phyloP scores from a whole-genome alignment of 139 green algal species.

The Pseudopediastrum boryanum region DNA sequence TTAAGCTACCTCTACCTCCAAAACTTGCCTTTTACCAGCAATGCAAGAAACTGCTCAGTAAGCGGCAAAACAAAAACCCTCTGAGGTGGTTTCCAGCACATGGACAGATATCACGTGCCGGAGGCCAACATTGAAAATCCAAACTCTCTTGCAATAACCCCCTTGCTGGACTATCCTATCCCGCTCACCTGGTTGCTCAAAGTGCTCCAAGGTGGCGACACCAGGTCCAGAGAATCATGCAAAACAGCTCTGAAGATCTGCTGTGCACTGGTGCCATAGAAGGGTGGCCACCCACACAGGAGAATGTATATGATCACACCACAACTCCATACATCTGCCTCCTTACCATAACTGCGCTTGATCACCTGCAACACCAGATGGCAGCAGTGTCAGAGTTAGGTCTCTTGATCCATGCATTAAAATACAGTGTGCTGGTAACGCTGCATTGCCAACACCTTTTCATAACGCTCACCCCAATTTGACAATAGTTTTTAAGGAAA shows the following conservation, averaged over 20 bases:
- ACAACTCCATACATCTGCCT: constrained; percentile 93
- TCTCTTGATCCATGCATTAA: no score
- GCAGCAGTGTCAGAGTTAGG: no score
- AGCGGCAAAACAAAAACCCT: no score
- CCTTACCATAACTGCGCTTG: constrained; percentile 69
- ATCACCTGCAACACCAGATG: constrained; percentile 10
- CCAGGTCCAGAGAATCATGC: constrained; percentile 72
- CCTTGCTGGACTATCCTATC: no score
- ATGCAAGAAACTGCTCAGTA: no score
- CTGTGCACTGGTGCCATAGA: constrained; percentile 92
- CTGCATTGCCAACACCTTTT: neutral
- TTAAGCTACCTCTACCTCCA: no score
- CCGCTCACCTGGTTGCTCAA: constrained; percentile 55
- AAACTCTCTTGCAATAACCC: no score
- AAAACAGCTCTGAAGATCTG: constrained; percentile 85
- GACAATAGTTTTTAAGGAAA: no score
- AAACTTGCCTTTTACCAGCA: no score
- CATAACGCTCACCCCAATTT: no score
- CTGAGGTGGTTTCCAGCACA: no score
- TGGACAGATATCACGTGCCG: no score
- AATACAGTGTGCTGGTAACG: neutral
- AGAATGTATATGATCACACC: constrained; percentile 99
- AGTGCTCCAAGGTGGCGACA: constrained; percentile 73
- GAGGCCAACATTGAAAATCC: neutral
- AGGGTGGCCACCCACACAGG: constrained; percentile 90